Percentiles rank a stretch among this genome's conserved stretches.
Conservation (phyloP, 2,329 filamentous ascomycete genomes). For the Pyrenochaeta sp. region DNA sequence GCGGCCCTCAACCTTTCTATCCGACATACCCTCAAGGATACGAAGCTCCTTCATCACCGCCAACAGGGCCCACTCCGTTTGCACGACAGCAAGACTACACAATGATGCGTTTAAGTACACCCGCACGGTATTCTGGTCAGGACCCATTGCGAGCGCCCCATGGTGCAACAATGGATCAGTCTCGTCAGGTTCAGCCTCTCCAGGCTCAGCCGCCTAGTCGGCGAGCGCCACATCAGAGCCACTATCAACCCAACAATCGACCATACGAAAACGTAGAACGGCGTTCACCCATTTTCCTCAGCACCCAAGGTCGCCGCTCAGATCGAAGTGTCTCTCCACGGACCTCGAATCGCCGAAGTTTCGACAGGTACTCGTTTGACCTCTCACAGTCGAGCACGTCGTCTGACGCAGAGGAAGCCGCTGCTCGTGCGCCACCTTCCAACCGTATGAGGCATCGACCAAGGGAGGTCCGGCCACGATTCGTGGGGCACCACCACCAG, state of each 20-base stretch:
- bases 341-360: constrained; percentile 43
- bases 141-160: constrained; percentile 12
- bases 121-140: constrained; percentile 9
- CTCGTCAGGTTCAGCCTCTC: too few relatives aligned
- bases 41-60: constrained; percentile 5
- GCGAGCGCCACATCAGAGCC: constrained; percentile 23
- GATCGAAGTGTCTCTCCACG: constrained; percentile 38
- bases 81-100: constrained; percentile 10
- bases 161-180: constrained; percentile 8
- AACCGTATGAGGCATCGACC: constrained; percentile 22
- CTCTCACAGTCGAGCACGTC: constrained; percentile 28
- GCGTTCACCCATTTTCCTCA: constrained; percentile 16
- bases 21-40: constrained; percentile 4
- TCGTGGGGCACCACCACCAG: constrained; percentile 12
- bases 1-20: constrained; percentile 8
- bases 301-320: constrained; percentile 27
- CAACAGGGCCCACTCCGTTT: constrained; percentile 1
- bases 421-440: constrained; percentile 29
- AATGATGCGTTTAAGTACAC: constrained; percentile 4
- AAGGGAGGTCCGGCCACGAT: constrained; percentile 25
- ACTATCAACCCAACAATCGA: constrained; percentile 15
- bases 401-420: constrained; percentile 36
- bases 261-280: constrained; percentile 17
- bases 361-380: constrained; percentile 41
- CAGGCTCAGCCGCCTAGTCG: constrained; percentile 19